Percentiles rank a stretch among this genome's conserved stretches.
Evolutionary conservation across 2,329 filamentous ascomycete genomes (phyloP).

Genomic region (Coniochaeta prunicola): DNA sequence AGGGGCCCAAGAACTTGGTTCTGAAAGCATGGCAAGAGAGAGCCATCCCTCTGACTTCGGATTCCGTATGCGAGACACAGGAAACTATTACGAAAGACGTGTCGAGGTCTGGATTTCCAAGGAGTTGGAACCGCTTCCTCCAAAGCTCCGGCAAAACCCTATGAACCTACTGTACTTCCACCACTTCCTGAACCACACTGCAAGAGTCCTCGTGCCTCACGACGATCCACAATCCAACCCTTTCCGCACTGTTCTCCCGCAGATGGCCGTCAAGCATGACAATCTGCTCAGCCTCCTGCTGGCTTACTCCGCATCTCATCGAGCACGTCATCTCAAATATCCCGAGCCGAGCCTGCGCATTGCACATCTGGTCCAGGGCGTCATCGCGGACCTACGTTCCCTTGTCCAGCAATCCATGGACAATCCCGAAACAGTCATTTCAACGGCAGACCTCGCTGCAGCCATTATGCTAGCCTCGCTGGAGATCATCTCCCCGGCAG

Average conservation of each 20-base stretch:
- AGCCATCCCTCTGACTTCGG: conserved; percentile 34
- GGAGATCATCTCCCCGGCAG: conserved; percentile 75
- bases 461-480: conserved; percentile 80
- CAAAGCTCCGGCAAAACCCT: conserved; percentile 57
- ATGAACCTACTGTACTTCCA: conserved; percentile 70
- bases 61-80: conserved; percentile 33
- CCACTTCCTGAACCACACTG: conserved; percentile 72
- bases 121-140: conserved; percentile 39
- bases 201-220: conserved; percentile 47
- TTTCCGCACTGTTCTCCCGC: conserved; percentile 40
- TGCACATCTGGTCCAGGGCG: conserved; percentile 70
- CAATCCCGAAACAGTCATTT: conserved; percentile 54
- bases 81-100: conserved; percentile 63
- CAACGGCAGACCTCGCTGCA: conserved; percentile 68
- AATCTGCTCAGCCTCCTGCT: conserved; percentile 71
- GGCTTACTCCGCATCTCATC: conserved; percentile 78
- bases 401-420: conserved; percentile 44
- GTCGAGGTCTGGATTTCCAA: conserved; percentile 52
- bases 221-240: conserved; percentile 46
- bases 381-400: conserved; percentile 62
- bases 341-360: conserved; percentile 71
- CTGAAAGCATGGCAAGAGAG: conserved; percentile 24
- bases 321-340: conserved; percentile 66
- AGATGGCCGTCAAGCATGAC: conserved; percentile 60
- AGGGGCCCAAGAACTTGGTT: conserved; percentile 15